These are phyloP conservation scores for Mytilinidion resinicola DNA, from an alignment of 495 filamentous ascomycete genomes.

Conservation along the genomic window DNA sequence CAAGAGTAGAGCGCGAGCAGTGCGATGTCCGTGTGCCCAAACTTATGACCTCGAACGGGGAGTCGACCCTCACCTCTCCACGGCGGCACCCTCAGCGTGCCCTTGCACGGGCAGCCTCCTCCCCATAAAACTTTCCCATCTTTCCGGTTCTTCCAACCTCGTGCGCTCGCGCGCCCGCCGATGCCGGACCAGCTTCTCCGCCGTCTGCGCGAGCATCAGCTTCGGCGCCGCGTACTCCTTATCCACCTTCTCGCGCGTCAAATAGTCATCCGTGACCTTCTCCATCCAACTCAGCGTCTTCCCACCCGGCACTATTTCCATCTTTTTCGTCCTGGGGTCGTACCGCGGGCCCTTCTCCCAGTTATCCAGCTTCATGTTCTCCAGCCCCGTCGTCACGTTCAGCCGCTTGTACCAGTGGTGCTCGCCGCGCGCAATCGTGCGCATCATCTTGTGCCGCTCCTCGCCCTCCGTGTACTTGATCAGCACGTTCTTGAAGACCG, in stretches of 20 bases:
- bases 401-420: constrained; percentile 40
- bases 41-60: too few relatives aligned
- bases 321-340: constrained; percentile 21
- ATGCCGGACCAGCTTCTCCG: constrained; percentile 38
- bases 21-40: too few relatives aligned
- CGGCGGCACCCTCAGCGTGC: constrained; percentile 8
- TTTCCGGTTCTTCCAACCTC: constrained; percentile 20
- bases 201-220: constrained; percentile 35
- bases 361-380: constrained; percentile 37
- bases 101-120: constrained; percentile 7
- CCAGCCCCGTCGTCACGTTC: constrained; percentile 35
- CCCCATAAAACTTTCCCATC: constrained; percentile 36
- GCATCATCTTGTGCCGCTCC: constrained; percentile 37
- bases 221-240: constrained; percentile 36
- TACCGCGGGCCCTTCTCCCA: constrained; percentile 33
- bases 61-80: not conserved
- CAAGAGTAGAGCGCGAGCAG: too few relatives aligned
- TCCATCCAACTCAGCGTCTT: constrained; percentile 35
- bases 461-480: constrained; percentile 44
- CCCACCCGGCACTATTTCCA: constrained; percentile 26
- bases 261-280: constrained; percentile 28
- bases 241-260: constrained; percentile 29
- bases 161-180: constrained; percentile 32
- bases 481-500: constrained; percentile 39
- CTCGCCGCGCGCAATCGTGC: constrained; percentile 33